phyloP scores from a whole-genome alignment of 2,329 filamentous ascomycete genomes.

The Phaeomoniella chlamydospora region DNA sequence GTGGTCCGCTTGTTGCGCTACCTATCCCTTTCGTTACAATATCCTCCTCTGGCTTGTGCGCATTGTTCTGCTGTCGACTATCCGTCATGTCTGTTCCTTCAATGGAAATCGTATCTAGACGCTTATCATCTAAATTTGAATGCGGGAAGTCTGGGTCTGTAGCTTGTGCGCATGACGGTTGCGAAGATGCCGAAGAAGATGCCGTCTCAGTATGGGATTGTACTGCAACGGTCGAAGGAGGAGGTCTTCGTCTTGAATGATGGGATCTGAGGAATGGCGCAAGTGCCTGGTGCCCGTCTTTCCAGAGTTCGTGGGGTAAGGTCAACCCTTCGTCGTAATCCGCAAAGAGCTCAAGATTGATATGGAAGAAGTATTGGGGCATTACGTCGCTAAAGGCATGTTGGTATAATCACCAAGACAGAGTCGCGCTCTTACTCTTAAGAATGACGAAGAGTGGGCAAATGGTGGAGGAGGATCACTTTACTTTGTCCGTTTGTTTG shows the following conservation, averaged over 20 bases:
- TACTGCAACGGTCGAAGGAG: neutral
- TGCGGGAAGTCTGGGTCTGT: conserved; percentile 12
- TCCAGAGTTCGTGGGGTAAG: conserved; percentile 1
- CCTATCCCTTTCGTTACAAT: conserved; percentile 32
- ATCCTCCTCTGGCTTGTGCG: conserved; percentile 18
- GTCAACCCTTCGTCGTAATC: conserved; percentile 11
- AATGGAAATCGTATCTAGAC: conserved; percentile 65
- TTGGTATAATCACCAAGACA: too few species aligned
- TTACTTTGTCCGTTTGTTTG: too few species aligned
- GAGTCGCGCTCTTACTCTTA: too few species aligned
- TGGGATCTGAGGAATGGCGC: conserved; percentile 17
- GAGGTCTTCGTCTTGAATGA: neutral
- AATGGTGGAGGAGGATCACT: too few species aligned
- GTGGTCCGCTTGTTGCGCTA: conserved; percentile 46
- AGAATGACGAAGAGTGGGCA: too few species aligned
- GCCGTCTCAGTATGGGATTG: neutral
- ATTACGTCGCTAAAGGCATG: conserved; percentile 23
- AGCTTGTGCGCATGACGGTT: conserved; percentile 2
- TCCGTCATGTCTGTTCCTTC: conserved; percentile 61
- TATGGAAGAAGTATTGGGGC: conserved; percentile 50
- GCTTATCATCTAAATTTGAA: conserved; percentile 45
- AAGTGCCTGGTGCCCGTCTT: conserved; percentile 17
- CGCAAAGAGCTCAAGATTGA: conserved; percentile 44
- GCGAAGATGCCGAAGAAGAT: neutral
- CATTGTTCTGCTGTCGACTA: conserved; percentile 9